phyloP scores from a whole-genome alignment of 345 rosid genomes.

The Eucalyptus globulus region DNA sequence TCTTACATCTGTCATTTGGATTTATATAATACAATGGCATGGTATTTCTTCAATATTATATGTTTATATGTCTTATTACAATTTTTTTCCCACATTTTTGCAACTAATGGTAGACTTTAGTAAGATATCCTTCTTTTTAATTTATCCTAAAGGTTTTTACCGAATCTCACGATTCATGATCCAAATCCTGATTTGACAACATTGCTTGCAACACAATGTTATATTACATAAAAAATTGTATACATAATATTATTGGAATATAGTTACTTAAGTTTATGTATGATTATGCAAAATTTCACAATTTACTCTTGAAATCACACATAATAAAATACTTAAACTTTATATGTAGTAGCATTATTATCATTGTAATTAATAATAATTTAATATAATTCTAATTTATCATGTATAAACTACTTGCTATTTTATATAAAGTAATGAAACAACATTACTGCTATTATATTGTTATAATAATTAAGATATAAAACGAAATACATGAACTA shows the following conservation, averaged over 20 bases:
- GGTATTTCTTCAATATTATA: background rate
- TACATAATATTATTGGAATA: background rate
- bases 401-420: background rate
- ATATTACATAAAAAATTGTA: background rate
- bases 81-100: background rate
- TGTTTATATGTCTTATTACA: background rate
- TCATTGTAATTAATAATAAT: background rate
- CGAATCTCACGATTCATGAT: background rate
- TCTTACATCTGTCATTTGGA: background rate
- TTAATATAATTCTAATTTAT: background rate
- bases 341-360: background rate
- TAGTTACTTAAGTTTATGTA: background rate
- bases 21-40: background rate
- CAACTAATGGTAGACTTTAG: background rate
- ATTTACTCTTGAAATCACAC: background rate
- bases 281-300: background rate
- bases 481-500: background rate
- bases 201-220: background rate
- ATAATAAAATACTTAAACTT: background rate
- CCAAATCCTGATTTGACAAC: background rate
- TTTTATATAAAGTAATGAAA: background rate
- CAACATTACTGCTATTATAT: background rate
- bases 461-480: background rate
- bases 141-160: background rate
- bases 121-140: background rate